Conservation (phyloP, 2,329 filamentous ascomycete genomes). For the Zymoseptoria pseudotritici region DNA sequence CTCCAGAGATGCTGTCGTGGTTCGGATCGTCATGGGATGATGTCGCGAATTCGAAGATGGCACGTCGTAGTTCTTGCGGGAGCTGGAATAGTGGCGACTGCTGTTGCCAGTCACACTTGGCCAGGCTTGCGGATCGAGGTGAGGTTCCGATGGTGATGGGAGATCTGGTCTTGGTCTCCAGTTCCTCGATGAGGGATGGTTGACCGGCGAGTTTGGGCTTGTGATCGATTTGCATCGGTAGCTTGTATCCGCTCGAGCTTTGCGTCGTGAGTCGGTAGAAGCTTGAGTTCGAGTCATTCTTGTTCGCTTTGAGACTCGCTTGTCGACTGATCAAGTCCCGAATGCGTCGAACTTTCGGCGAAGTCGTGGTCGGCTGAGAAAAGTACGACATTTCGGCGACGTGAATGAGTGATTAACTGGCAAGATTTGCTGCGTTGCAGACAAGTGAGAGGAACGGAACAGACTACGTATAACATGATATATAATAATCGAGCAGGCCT, state of each 20-base stretch:
- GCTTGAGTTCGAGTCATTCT: neutral
- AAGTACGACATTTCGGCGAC: neutral
- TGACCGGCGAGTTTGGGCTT: neutral
- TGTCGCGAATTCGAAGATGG: slow-evolving; percentile 3
- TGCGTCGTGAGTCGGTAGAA: neutral
- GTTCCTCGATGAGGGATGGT: neutral
- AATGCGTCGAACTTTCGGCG: neutral
- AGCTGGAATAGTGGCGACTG: slow-evolving; percentile 1
- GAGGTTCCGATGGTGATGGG: neutral
- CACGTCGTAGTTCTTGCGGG: slow-evolving; percentile 5
- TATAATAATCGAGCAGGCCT: neutral
- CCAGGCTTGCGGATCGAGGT: neutral
- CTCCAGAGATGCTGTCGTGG: neutral
- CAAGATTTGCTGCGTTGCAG: too few relatives aligned
- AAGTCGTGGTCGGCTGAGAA: neutral
- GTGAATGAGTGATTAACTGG: neutral
- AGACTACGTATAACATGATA: neutral
- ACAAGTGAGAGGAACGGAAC: neutral
- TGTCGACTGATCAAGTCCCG: neutral
- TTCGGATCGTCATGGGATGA: neutral
- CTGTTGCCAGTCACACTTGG: neutral
- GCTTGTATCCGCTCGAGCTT: neutral
- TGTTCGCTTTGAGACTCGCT: neutral
- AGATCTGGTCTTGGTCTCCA: neutral
- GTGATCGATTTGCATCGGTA: neutral